Conservation (phyloP, 768 basidiomycete genomes). For the Panaeolus papilionaceus region DNA sequence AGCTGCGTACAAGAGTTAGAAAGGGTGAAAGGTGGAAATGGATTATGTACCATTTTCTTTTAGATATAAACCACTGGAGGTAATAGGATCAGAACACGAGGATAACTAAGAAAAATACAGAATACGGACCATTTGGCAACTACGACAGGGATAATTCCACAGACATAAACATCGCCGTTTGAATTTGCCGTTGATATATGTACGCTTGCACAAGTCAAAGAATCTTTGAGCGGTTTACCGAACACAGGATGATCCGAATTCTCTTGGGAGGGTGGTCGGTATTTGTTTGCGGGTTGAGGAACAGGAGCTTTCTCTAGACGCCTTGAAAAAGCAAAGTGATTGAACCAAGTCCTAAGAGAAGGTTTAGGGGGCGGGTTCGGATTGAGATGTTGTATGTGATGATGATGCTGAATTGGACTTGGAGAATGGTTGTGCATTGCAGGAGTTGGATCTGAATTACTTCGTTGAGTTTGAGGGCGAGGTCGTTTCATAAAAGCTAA, state of each 20-base stretch:
- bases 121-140: conserved; percentile 91
- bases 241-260: conserved; percentile 68
- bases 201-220: conserved; percentile 85
- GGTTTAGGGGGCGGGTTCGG: conserved; percentile 52
- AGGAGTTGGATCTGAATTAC: conserved; percentile 13
- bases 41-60: conserved; percentile 84
- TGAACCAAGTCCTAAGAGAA: conserved; percentile 84
- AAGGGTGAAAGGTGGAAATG: neutral
- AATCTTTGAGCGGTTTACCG: conserved; percentile 83
- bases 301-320: conserved; percentile 61
- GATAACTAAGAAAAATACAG: conserved; percentile 18
- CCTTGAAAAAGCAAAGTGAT: conserved; percentile 72
- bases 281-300: conserved; percentile 36
- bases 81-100: conserved; percentile 18
- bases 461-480: conserved; percentile 11
- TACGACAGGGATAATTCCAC: conserved; percentile 96
- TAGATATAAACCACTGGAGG: conserved; percentile 82
- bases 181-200: conserved; percentile 92
- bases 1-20: conserved; percentile 45
- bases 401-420: neutral
- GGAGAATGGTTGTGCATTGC: conserved; percentile 2
- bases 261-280: conserved; percentile 42
- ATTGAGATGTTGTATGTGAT: conserved; percentile 13
- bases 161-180: conserved; percentile 84
- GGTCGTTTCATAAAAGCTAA: conserved; percentile 11